These are phyloP conservation scores for Globisporangium takayamanum DNA, from an alignment of 352 stramenopile genomes.

Conservation along the genomic window DNA sequence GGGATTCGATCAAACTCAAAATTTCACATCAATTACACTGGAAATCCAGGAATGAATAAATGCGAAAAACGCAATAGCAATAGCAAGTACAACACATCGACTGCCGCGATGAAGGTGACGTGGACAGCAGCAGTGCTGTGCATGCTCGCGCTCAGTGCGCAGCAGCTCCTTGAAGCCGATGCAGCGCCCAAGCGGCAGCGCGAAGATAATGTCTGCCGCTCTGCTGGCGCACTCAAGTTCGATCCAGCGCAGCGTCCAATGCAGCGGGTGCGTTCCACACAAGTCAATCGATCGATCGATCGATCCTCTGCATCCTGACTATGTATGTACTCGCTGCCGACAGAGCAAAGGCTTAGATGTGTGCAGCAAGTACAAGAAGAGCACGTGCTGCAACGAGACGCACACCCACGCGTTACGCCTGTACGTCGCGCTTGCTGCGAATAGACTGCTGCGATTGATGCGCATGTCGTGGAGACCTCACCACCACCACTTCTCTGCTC, in stretches of 20 bases:
- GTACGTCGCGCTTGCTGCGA: constrained; percentile 22
- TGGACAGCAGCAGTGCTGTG: constrained; percentile 12
- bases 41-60: too few species aligned
- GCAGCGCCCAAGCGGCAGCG: constrained; percentile 18
- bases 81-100: too few species aligned
- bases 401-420: constrained; percentile 54
- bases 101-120: constrained; percentile 11
- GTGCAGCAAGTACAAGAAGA: constrained; percentile 75
- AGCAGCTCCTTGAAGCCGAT: constrained; percentile 3
- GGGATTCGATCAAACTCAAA: too few species aligned
- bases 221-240: constrained; percentile 63
- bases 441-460: not conserved
- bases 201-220: constrained; percentile 46
- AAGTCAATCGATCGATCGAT: not conserved
- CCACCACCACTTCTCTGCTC: not conserved
- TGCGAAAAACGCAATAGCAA: too few species aligned
- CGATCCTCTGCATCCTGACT: not conserved
- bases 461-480: not conserved
- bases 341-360: constrained; percentile 64
- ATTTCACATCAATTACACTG: too few species aligned
- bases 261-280: constrained; percentile 43
- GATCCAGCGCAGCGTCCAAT: constrained; percentile 49
- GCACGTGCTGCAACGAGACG: constrained; percentile 77
- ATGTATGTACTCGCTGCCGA: not conserved
- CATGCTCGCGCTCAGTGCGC: constrained; percentile 19